Base-by-base conservation (phyloP, 768 basidiomycete genomes). In the Pholiota conissans region DNA sequence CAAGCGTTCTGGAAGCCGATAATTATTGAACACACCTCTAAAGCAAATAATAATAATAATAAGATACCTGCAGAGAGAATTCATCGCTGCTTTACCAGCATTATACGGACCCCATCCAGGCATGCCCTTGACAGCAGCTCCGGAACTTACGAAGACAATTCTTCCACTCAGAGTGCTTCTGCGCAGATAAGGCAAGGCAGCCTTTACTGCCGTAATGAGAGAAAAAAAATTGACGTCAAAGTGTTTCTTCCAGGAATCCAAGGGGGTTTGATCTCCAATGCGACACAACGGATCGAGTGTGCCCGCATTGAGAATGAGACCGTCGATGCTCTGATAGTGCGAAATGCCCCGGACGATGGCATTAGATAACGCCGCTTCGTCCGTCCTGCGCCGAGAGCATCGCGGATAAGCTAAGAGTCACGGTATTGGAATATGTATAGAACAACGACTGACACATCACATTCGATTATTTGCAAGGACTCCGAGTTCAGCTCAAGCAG, bases 221-320 rank as follows among this genome's bases (percentile, higher is more conserved):
- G 93, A 91, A 75, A 93, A 92, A 72, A 96, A 88, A 71, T 95
- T 96, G 73, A 91, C 78, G 63, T 95, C 89, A 67, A 96, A 93
- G 65, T 86, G 81, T 22, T 69, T 64, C 66, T 83, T 87, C 91
- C 91, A 93, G 20, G 74, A 72, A 52, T 83, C 77, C 35, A 89
- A 61, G 14, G 79, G 69, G 8, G 79, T 76, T 32, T 76, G 72
- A 46, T 83, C 80, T 14, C 71, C 78, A 52, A 90, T 81, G 35
- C 77, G 79, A 56, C 84, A 81, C 22, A 94, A 63, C 16, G 93
- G 91, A 39, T 87, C 84, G 22, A 95, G 71, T 0, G 80, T 83
- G 3, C 83, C 95, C n/a, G 94, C 95, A 63, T 94, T 97, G 51
- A 98, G 78, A 58, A 96, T 72, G 57, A 97, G 74, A 24, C 82